phyloP scores from a whole-genome alignment of 164 flowering plant species.

The Kalanchoe fedtschenkoi region DNA sequence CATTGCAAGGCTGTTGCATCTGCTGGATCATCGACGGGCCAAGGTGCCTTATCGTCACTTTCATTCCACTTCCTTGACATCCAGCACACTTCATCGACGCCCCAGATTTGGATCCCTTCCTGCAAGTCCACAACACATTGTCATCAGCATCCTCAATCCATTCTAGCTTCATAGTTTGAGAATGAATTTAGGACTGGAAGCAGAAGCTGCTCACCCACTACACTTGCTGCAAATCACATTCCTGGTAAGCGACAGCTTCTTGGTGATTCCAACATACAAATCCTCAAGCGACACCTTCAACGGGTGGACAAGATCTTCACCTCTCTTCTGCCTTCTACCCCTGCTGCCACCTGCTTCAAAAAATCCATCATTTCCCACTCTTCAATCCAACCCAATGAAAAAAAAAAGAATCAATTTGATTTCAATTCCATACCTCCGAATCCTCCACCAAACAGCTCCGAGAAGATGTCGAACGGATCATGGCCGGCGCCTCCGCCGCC shows the following conservation, averaged over 20 bases:
- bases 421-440: conserved; percentile 7
- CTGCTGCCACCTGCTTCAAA: conserved; percentile 37
- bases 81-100: conserved; percentile 45
- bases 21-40: conserved; percentile 70
- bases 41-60: conserved; percentile 43
- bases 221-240: conserved; percentile 48
- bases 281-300: conserved; percentile 60
- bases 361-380: not conserved
- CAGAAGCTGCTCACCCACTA: conserved; percentile 33
- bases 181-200: too few species aligned
- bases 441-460: conserved; percentile 4
- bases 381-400: not conserved
- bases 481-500: conserved; percentile 1
- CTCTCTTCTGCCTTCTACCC: conserved; percentile 47
- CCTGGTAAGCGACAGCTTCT: conserved; percentile 50
- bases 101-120: conserved; percentile 77
- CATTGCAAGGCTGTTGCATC: conserved; percentile 64
- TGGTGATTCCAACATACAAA: conserved; percentile 51
- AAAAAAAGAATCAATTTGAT: not conserved
- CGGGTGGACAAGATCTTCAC: conserved; percentile 57
- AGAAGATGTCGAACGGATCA: conserved; percentile 7
- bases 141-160: not conserved
- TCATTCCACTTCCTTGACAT: conserved; percentile 73
- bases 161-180: too few species aligned
- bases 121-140: conserved; percentile 12